These are phyloP conservation scores for Penicillium sp. DNA, from an alignment of 2,329 filamentous ascomycete species.

Conservation along the genomic window DNA sequence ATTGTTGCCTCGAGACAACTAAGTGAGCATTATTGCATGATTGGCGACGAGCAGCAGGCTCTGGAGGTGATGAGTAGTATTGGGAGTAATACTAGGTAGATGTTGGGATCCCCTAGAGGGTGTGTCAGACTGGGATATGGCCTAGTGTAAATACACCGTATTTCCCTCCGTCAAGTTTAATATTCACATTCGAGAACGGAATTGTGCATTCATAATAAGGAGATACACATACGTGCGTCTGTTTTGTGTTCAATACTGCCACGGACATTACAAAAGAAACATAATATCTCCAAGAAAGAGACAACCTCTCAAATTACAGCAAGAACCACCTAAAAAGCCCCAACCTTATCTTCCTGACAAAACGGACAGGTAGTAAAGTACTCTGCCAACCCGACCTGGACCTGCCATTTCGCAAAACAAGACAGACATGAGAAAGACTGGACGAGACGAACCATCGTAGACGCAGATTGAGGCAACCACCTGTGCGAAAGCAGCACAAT, in stretches of 20 bases:
- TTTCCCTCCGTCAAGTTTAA: too few relatives aligned
- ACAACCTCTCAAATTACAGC: not conserved
- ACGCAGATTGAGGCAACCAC: not conserved
- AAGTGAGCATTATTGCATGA: too few relatives aligned
- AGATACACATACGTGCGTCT: not conserved
- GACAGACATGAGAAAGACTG: not conserved
- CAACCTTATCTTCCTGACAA: not conserved
- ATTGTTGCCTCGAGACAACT: too few relatives aligned
- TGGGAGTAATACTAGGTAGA: too few relatives aligned
- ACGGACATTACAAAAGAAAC: not conserved
- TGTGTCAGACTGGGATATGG: too few relatives aligned
- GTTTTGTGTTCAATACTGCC: too few relatives aligned
- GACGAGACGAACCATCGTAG: not conserved
- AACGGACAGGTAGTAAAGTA: not conserved
- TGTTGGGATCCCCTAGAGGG: too few relatives aligned
- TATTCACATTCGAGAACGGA: not conserved
- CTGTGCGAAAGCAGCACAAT: not conserved
- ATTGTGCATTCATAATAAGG: not conserved
- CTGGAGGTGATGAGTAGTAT: too few relatives aligned
- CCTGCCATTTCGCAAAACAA: slow-evolving; percentile 3
- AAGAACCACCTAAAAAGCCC: not conserved
- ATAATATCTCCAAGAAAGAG: not conserved
- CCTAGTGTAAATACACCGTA: too few relatives aligned
- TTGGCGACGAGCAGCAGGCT: too few relatives aligned
- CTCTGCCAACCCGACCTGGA: not conserved